Evolutionary conservation across 2,329 filamentous ascomycete species (phyloP).

Genomic region (Fusarium subglutinans): DNA sequence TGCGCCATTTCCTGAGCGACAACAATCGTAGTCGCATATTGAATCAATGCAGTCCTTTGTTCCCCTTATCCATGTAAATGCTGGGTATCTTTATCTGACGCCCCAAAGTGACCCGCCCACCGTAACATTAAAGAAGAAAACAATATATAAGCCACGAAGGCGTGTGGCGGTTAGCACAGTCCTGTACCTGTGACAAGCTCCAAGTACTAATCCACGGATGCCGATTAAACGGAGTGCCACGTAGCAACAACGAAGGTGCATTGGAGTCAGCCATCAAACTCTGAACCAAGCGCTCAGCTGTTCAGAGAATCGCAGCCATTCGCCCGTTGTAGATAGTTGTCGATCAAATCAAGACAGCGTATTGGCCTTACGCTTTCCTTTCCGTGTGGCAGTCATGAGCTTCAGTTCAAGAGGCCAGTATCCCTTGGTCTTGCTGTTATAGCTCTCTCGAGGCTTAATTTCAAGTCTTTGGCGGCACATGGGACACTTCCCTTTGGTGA

Average conservation of each 20-base stretch:
- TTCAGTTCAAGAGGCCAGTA: slow-evolving; percentile 70
- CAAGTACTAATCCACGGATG: background rate
- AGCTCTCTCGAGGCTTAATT: slow-evolving; percentile 52
- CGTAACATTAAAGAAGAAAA: slow-evolving; percentile 19
- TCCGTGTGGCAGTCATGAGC: slow-evolving; percentile 64
- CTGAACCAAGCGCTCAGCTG: background rate
- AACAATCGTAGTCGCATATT: slow-evolving; percentile 11
- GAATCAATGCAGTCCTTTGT: slow-evolving; percentile 29
- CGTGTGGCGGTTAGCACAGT: background rate
- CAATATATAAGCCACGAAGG: background rate
- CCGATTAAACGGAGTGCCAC: slow-evolving; percentile 1
- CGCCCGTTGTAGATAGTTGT: background rate
- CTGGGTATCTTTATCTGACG: slow-evolving; percentile 40
- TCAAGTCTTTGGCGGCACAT: slow-evolving; percentile 71
- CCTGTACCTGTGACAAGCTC: background rate
- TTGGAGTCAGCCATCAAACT: background rate
- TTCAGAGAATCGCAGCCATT: background rate
- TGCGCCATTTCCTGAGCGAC: slow-evolving; percentile 32
- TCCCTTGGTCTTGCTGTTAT: slow-evolving; percentile 59
- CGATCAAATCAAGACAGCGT: slow-evolving; percentile 37
- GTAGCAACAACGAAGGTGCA: background rate
- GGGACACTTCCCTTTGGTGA: slow-evolving; percentile 66
- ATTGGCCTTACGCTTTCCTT: slow-evolving; percentile 56
- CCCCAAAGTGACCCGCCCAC: slow-evolving; percentile 19
- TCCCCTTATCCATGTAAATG: slow-evolving; percentile 41